These are phyloP conservation scores for Strobilomyces confusus DNA, from an alignment of 768 basidiomycete genomes.

Conservation along the genomic window DNA sequence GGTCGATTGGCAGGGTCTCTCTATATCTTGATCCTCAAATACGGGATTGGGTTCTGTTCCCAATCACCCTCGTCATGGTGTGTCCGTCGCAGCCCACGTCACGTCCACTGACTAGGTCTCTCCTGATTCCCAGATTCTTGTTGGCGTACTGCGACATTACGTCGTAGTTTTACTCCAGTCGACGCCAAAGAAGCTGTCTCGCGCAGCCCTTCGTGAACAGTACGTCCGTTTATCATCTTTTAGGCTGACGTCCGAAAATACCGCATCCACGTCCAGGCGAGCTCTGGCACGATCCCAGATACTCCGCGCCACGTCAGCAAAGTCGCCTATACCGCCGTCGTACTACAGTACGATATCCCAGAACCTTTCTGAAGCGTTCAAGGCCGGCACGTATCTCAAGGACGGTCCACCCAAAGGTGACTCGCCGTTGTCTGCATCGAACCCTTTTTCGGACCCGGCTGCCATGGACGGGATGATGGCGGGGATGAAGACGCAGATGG, in stretches of 20 bases:
- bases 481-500: constrained; percentile 98
- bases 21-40: constrained; percentile 93
- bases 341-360: constrained; percentile 75
- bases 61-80: constrained; percentile 97
- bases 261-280: constrained; percentile 42
- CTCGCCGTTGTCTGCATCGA: constrained; percentile 56
- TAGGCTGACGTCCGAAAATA: background rate
- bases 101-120: constrained; percentile 3
- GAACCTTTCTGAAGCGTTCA: constrained; percentile 67
- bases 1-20: constrained; percentile 34
- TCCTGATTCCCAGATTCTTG: constrained; percentile 61
- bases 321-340: constrained; percentile 73
- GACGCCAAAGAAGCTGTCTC: constrained; percentile 73
- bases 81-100: constrained; percentile 20
- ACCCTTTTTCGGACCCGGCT: constrained; percentile 83
- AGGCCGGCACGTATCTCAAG: constrained; percentile 79
- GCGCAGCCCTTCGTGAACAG: constrained; percentile 89
- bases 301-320: constrained; percentile 73
- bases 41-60: constrained; percentile 91
- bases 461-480: constrained; percentile 99
- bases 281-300: constrained; percentile 81
- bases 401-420: constrained; percentile 72
- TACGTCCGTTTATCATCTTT: constrained; percentile 39
- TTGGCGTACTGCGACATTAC: constrained; percentile 91
- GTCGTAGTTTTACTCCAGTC: constrained; percentile 83